Percentiles rank a stretch among this genome's conserved stretches.
phyloP scores from a whole-genome alignment of 2,329 filamentous ascomycete species.

The Fusarium incarnatum region DNA sequence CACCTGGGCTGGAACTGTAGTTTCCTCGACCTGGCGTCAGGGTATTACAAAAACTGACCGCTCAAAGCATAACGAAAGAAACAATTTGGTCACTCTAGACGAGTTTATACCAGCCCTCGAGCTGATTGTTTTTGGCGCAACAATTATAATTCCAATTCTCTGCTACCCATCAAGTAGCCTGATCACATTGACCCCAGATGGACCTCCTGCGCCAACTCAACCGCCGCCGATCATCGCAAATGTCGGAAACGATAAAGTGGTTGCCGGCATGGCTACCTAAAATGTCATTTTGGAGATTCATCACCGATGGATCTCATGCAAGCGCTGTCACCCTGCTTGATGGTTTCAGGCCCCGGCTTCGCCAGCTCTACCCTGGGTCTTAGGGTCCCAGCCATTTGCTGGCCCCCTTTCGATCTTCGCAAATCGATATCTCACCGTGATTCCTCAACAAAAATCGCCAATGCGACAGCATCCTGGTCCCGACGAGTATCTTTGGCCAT shows the following conservation, averaged over 20 bases:
- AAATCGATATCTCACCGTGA: constrained; percentile 35
- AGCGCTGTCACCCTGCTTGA: constrained; percentile 20
- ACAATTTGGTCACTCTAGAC: background rate
- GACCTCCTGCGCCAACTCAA: constrained; percentile 30
- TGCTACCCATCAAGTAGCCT: background rate
- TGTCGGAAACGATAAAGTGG: constrained; percentile 41
- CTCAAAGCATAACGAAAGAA: background rate
- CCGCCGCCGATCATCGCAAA: constrained; percentile 36
- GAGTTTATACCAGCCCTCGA: background rate
- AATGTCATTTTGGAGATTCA: constrained; percentile 37
- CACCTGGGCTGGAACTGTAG: background rate
- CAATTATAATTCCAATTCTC: background rate
- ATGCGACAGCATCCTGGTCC: background rate
- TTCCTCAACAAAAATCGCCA: constrained; percentile 20
- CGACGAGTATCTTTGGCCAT: constrained; percentile 6
- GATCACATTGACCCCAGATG: constrained; percentile 15
- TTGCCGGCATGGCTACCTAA: constrained; percentile 32
- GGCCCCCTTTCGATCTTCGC: constrained; percentile 39
- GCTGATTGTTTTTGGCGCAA: background rate
- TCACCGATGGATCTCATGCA: constrained; percentile 44
- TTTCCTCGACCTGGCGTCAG: background rate
- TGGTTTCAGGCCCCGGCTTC: constrained; percentile 16
- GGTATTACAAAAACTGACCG: background rate
- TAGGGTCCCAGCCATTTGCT: constrained; percentile 17
- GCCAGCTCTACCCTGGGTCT: background rate